phyloP scores from a whole-genome alignment of 2,329 filamentous ascomycete genomes.

The Tolypocladium ophioglossoides region DNA sequence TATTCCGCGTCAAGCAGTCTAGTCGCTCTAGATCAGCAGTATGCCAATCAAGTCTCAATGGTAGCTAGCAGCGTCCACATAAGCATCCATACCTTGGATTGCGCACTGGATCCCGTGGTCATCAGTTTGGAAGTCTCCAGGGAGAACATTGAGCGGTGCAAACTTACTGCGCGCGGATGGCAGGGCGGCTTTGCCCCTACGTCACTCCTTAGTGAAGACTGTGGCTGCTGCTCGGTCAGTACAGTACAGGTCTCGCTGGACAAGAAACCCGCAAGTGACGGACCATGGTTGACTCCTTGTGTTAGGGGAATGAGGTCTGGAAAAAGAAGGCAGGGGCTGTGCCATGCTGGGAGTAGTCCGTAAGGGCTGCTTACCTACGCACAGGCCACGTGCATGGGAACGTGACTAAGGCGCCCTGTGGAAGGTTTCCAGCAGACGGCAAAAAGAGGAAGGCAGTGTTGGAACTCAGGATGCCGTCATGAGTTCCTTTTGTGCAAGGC shows the following conservation, averaged over 20 bases:
- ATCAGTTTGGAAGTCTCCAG: not conserved
- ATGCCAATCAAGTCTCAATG: not conserved
- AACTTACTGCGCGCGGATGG: slow-evolving; percentile 70
- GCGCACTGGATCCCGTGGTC: slow-evolving; percentile 52
- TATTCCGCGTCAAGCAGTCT: slow-evolving; percentile 80
- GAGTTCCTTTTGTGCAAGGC: no score
- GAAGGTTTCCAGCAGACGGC: no score
- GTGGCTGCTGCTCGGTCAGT: slow-evolving; percentile 3
- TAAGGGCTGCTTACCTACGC: no score
- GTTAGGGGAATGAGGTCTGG: no score
- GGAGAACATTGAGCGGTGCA: not conserved
- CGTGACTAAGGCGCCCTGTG: no score
- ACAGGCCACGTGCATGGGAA: no score
- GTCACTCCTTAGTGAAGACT: slow-evolving; percentile 49
- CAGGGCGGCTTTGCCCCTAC: slow-evolving; percentile 68
- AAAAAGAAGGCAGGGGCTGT: no score
- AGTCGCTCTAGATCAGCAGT: not conserved
- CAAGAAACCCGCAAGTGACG: not conserved
- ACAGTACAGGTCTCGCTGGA: not conserved
- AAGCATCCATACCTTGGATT: slow-evolving; percentile 59
- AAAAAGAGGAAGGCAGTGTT: no score
- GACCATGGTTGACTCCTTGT: not conserved
- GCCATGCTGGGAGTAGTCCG: no score
- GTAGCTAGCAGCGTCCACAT: not conserved
- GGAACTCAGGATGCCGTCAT: no score